These are phyloP conservation scores for Evernia prunastri DNA, from an alignment of 495 filamentous ascomycete genomes.

Conservation along the genomic window DNA sequence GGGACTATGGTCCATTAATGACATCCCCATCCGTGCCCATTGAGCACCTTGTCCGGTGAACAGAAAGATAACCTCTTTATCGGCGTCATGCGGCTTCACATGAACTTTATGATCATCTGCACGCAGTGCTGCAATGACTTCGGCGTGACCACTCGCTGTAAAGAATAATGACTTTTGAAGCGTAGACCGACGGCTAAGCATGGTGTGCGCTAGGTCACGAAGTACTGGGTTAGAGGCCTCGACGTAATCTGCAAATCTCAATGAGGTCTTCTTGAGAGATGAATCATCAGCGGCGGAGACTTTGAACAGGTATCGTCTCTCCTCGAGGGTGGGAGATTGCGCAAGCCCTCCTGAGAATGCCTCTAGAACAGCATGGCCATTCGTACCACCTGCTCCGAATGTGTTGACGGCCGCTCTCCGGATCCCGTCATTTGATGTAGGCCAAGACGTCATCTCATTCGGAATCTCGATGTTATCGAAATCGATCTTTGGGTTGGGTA, in stretches of 20 bases:
- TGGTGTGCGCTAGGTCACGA: constrained; percentile 36
- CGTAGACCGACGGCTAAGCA: constrained; percentile 28
- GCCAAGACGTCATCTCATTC: constrained; percentile 22
- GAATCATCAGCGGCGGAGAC: constrained; percentile 17
- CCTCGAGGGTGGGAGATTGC: neutral
- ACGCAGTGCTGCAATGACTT: neutral
- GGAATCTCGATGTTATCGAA: constrained; percentile 15
- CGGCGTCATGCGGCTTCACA: constrained; percentile 3
- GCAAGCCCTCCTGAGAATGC: neutral
- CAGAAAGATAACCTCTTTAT: constrained; percentile 21
- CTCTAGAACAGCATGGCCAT: constrained; percentile 31
- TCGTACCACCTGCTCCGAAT: constrained; percentile 35
- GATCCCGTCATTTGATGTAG: constrained; percentile 11
- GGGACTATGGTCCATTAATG: neutral
- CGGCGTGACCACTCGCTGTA: neutral
- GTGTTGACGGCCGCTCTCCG: constrained; percentile 25
- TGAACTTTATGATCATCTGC: neutral
- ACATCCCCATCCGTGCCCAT: constrained; percentile 31
- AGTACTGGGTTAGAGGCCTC: constrained; percentile 14
- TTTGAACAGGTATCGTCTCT: constrained; percentile 19
- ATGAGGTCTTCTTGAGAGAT: neutral
- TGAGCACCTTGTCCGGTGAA: constrained; percentile 37
- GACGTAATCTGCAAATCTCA: constrained; percentile 15
- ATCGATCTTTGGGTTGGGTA: constrained; percentile 23
- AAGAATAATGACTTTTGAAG: constrained; percentile 8